These are phyloP conservation scores for Scutellaria galericulata DNA, from an alignment of 257 asterid genomes.

Conservation along the genomic window DNA sequence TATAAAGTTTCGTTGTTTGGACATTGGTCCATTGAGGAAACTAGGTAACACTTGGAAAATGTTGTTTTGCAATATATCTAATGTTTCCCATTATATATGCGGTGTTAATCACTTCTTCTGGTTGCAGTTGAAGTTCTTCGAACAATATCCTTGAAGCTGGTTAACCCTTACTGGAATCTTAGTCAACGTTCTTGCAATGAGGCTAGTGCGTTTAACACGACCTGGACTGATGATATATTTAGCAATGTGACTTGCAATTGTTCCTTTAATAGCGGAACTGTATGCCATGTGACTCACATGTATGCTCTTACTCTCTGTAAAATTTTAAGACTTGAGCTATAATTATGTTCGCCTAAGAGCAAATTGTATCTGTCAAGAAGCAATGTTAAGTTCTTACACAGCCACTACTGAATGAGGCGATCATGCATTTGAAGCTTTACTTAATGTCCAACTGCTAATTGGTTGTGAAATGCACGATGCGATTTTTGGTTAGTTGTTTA, in stretches of 20 bases:
- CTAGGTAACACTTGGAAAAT: not conserved
- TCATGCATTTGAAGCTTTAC: too few species aligned
- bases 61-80: not conserved
- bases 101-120: not conserved
- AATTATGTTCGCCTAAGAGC: too few species aligned
- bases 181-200: constrained; percentile 53
- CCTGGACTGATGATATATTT: not conserved
- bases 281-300: constrained; percentile 84
- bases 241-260: constrained; percentile 69
- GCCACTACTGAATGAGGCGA: too few species aligned
- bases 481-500: not conserved
- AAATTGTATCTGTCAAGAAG: too few species aligned
- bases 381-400: too few species aligned
- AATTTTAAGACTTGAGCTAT: not conserved
- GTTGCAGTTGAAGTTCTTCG: constrained; percentile 64
- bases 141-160: constrained; percentile 63
- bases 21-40: too few species aligned
- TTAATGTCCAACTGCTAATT: too few species aligned
- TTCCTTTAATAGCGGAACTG: constrained; percentile 45
- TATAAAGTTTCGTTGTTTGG: not conserved
- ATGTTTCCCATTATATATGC: not conserved
- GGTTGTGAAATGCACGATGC: too few species aligned
- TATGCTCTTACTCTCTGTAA: constrained; percentile 42
- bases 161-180: constrained; percentile 61
- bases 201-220: constrained; percentile 49